Base-by-base conservation (phyloP, 2,329 filamentous ascomycete species). In the Drechslera avenae region DNA sequence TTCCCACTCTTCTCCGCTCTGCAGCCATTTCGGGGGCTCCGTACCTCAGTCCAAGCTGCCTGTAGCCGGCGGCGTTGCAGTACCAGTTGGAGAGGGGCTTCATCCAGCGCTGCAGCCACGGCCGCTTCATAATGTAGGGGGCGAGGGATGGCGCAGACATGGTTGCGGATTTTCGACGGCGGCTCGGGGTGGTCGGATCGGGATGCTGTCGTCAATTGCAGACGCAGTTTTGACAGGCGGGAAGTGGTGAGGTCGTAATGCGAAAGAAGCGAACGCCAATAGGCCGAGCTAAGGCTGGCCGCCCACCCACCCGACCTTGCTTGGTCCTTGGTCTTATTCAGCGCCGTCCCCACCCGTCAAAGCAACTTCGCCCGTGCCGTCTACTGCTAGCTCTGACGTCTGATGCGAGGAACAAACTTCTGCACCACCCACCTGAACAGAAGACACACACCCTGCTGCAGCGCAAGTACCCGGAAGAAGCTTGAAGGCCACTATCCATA, bases 31-130 rank as follows among this genome's bases (percentile, higher is more conserved):
- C 23, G 49, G 47, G 51, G 49, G 37, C 34, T 58, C 53, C 78
- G 75, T 88, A 96, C 91, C 83, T 89, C 78, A 97, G 83, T 71
- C 93, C 93, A 72, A 97, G 83, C 84, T 93, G 86, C 79, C 91
- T 88, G 84, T 97, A 96, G 74, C 93, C 93, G 68, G 92, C 84
- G 68, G 91, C 88, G 74, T 93, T 88, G 78, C 80, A 79, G 81
- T 97, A 97, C 91, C 91, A 96, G 72, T 86, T 84, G 77, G 92
- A 85, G 62, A 96, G 74, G 63, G 94, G 94, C 81, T 81, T 85
- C 76, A 97, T 79, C 79, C 88, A 82, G 67, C 82, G 86, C 77
- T 81, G 80, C 73, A 97, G 85, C 90, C 90, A 96, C 65, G 93
- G 92, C 71, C 91, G 87, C 82, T 88, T 88, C 74, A 86, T 73